Base-by-base conservation (phyloP, 345 rosid species). In the Carallia pectinifolia region DNA sequence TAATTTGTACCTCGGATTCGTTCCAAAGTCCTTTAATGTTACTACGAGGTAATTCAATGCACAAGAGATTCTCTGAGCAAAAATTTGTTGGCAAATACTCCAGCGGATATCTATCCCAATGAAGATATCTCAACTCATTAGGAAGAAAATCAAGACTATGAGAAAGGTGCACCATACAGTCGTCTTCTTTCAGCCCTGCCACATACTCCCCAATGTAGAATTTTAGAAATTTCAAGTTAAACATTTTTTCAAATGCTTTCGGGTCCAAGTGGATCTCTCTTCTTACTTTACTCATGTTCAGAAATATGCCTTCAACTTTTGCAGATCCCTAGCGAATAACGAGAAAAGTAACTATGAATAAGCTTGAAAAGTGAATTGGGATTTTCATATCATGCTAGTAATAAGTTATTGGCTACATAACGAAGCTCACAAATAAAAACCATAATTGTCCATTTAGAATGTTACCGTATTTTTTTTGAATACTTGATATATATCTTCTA, bases 81-180 rank as follows among this genome's bases (percentile, higher is more conserved):
- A 61, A 70, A 34, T 61, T 27, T 34, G 52, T 1, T 5, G 73
- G 67, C 61, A 70, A 70, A 50, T 39, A 30, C 7, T 31, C 18
- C 12, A 16, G 7, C 34, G 61, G 67, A 38, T 50, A 70, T 9
- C 36, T 48, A 4, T 50, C 0, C 73, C 73, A 70, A 34, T 70
- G 18, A 13, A 70, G 61, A 50, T 53, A 60, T 19, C 38, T 37
- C 39, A 70, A 34, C 33, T 53, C 48, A 34, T 6, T 34, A 4
- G 73, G 36, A 34, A 70, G 66, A 44, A 2, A 54, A 18, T 66
- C 52, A 1, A 66, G 61, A 4, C 70, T 61, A 10, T 5, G 53
- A 8, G 61, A 31, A 29, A 64, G 6, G 23, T 36, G 38, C 36
- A 64, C 55, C 33, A 27, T 30, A 6, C 2, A n/a, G 0, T 9